A percentile compares a stretch with the other conserved stretches of the same genome.
Conservation (phyloP, 352 stramenopile species). For the Blastocystis sp. region DNA sequence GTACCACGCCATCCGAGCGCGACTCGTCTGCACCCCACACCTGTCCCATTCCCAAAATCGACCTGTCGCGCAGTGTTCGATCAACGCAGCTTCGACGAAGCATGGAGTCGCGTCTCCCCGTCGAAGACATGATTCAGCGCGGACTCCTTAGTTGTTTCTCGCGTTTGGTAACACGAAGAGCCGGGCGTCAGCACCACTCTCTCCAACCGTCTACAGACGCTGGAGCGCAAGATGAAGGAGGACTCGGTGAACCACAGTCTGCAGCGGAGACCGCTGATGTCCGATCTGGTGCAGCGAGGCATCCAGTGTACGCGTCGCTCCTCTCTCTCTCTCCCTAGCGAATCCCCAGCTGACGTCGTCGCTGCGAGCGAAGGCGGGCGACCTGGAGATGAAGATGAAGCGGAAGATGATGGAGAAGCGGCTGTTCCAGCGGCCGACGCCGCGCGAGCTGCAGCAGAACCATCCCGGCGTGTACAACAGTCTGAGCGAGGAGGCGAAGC, state of each 20-base stretch:
- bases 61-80: not conserved
- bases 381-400: constrained; percentile 34
- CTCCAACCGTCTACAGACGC: not conserved
- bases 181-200: not conserved
- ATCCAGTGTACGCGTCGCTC: not conserved
- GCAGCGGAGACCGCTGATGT: not conserved
- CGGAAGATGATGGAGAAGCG: constrained; percentile 29
- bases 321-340: not conserved
- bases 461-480: constrained; percentile 9
- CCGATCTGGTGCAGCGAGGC: constrained; percentile 3
- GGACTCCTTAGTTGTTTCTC: not conserved
- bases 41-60: not conserved
- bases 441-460: not conserved
- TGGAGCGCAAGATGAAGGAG: constrained; percentile 23
- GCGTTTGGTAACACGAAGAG: not conserved
- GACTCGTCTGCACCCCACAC: not conserved
- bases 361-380: constrained; percentile 3
- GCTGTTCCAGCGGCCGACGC: not conserved
- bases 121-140: not conserved
- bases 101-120: not conserved
- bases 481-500: constrained; percentile 21
- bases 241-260: constrained; percentile 42
- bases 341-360: not conserved
- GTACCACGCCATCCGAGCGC: not conserved
- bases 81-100: not conserved